Base-by-base conservation (phyloP, 805 yeast species). In the Nakazawaea peltata region DNA sequence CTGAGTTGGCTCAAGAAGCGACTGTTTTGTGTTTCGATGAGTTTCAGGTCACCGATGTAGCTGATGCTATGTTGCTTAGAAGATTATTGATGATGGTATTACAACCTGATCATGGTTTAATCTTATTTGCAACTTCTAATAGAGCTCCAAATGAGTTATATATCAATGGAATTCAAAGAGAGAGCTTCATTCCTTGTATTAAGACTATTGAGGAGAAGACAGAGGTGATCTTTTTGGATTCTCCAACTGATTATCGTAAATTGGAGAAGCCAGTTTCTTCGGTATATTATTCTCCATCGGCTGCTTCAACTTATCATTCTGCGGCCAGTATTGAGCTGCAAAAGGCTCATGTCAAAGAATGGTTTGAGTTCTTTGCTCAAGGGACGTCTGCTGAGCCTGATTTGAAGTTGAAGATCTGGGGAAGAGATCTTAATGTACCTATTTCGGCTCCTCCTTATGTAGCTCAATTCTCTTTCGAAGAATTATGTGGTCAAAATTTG, bases 11-110 rank as follows among this genome's bases (percentile, higher is more conserved):
- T 1, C 70, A 71, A 43, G 65, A 69, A 33, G 69, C 92, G 4
- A 80, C 90, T 1, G 76, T 92, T 1, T 57, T 92, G 41, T 92
- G 98, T 56, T 85, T 92, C 54, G 98, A 92, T 59, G 98, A 92
- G 60, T 90, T 92, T 53, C 97, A 92, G 59, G 98, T 92, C 28
- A 86, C 95, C 1, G 98, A 92, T 56, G 97, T 92, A 21, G 98
- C 97, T 0, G 98, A 92, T 57, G 98, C 98, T 2, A 92, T 92
- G 97, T 67, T 92, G 23, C 65, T 92, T 28, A 73, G 98, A 43
- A 67, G 96, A 33, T 61, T 88, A 26, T 51, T 85, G 27, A 72
- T 75, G 48, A 57, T 75, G 26, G 65, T 84, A n/a, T 59, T 88
- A 38, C 71, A 81, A 30, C 74, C 78, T 1, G 73, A 79, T 34